phyloP scores from a whole-genome alignment of 306 rosid species.

The Abrus pulchellus region DNA sequence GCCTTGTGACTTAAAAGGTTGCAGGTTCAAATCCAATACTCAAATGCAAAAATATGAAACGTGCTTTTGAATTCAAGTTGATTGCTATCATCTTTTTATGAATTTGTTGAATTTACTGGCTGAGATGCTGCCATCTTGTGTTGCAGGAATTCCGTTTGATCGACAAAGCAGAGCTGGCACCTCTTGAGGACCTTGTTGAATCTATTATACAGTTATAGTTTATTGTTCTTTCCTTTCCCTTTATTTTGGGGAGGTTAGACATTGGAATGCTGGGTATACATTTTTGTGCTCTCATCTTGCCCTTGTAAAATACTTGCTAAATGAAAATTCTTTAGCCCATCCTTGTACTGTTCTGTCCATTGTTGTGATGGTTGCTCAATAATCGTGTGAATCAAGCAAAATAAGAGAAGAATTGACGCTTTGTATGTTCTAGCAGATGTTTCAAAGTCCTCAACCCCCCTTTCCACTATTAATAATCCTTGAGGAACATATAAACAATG shows the following conservation, averaged over 20 bases:
- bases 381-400: slow-evolving; percentile 31
- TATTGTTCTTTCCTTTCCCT: slow-evolving; percentile 15
- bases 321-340: slow-evolving; percentile 39
- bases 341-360: slow-evolving; percentile 25
- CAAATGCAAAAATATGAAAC: slow-evolving; percentile 8
- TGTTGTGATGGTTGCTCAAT: slow-evolving; percentile 25
- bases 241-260: slow-evolving; percentile 41
- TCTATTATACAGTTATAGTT: slow-evolving; percentile 63
- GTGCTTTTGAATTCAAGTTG: slow-evolving; percentile 2
- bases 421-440: not conserved
- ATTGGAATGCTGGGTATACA: slow-evolving; percentile 39
- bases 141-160: slow-evolving; percentile 83
- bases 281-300: slow-evolving; percentile 47
- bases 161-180: slow-evolving; percentile 81
- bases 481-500: not conserved
- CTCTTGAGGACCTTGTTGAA: slow-evolving; percentile 83
- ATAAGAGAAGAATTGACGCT: slow-evolving; percentile 16
- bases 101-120: slow-evolving; percentile 3
- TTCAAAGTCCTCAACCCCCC: not conserved
- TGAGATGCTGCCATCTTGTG: slow-evolving; percentile 39
- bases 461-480: not conserved
- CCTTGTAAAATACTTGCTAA: slow-evolving; percentile 49
- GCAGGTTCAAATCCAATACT: not conserved
- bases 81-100: not conserved
- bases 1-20: not conserved